Evolutionary conservation across 2,329 filamentous ascomycete species (phyloP).

Genomic region (Penicillium sp.): DNA sequence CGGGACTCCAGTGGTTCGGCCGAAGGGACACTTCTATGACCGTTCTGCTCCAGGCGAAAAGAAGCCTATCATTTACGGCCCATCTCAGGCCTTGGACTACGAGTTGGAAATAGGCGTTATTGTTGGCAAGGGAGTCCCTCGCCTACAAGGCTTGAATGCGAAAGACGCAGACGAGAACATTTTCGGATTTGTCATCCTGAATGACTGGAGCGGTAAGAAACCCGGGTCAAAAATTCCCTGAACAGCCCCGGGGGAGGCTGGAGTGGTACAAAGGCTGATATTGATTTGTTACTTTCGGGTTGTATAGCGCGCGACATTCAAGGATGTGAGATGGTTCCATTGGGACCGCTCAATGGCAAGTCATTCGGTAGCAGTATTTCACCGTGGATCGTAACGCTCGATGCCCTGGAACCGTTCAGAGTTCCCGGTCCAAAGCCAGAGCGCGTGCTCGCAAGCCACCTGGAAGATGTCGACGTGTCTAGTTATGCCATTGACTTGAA

Average conservation of each 20-base stretch:
- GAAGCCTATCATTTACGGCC: slow-evolving; percentile 18
- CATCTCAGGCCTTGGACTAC: slow-evolving; percentile 32
- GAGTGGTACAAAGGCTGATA: background rate
- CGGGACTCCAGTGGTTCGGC: slow-evolving; percentile 45
- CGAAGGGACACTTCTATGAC: slow-evolving; percentile 35
- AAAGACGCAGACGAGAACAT: slow-evolving; percentile 54
- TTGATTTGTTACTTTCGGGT: background rate
- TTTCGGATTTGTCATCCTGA: slow-evolving; percentile 57
- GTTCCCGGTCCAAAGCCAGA: slow-evolving; percentile 13
- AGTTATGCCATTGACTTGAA: slow-evolving; percentile 21
- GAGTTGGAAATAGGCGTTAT: slow-evolving; percentile 43
- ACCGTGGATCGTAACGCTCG: slow-evolving; percentile 57
- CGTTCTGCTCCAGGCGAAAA: slow-evolving; percentile 11
- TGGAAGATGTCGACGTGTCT: slow-evolving; percentile 13
- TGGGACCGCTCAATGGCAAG: slow-evolving; percentile 58
- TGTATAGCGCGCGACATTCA: slow-evolving; percentile 48
- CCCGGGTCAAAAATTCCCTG: background rate
- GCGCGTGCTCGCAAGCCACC: slow-evolving; percentile 10
- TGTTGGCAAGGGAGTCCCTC: slow-evolving; percentile 37
- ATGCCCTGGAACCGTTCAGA: slow-evolving; percentile 45
- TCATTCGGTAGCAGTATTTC: slow-evolving; percentile 55
- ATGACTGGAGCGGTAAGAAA: slow-evolving; percentile 49
- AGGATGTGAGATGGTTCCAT: slow-evolving; percentile 53
- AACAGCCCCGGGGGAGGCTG: background rate
- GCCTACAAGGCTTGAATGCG: slow-evolving; percentile 35